Base-by-base conservation (phyloP, 257 asterid genomes). In the Forsythia viridissima region DNA sequence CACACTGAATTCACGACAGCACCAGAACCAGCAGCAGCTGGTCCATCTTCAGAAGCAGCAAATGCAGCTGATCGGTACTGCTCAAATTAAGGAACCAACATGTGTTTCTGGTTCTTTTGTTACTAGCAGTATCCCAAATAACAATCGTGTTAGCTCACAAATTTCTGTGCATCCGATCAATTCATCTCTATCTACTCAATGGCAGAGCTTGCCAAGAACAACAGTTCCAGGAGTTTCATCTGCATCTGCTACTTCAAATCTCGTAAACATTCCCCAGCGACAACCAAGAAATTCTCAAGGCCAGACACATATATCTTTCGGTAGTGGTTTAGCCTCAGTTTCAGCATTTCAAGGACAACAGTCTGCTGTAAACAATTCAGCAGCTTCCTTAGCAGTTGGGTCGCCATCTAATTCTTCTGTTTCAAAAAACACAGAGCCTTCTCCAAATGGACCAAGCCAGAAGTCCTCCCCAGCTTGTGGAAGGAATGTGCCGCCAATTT, bases 391-490 rank as follows among this genome's bases (percentile, higher is more conserved):
- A 68, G 65, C 40, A 21, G 66, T 37, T 15, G 81, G 83, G 15
- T 65, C 79, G 8, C 41, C 82, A 9, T 66, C 73, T 40, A 51
- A 77, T 44, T 57, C 80, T 34, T 69, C 83, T 3, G 30, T 61
- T 40, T 73, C 82, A 0, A 80, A 69, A 37, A 76, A 36, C 66
- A 76, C 67, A 4, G 85, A 73, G 11, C 78, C 76, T 66, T 73
- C 86, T 37, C 79, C 55, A 5, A 82, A 73, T 42, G 87, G 83
- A 75, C 72, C 79, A 0, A 59, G 75, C 82, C 88, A 86, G 89
- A 88, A 86, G 79, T 74, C 87, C 3, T 77, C 87, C 40, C 90
- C 90, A 51, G 84, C 77, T 52, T 88, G 89, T 70, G 81, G 90
- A 75, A 63, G 86, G 77, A 83, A 76, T 15, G 82, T 86, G 74